A percentile compares a stretch with the other conserved stretches of the same genome.
Evolutionary conservation across 2,329 filamentous ascomycete genomes (phyloP).

Genomic region (Colletotrichum sojae): DNA sequence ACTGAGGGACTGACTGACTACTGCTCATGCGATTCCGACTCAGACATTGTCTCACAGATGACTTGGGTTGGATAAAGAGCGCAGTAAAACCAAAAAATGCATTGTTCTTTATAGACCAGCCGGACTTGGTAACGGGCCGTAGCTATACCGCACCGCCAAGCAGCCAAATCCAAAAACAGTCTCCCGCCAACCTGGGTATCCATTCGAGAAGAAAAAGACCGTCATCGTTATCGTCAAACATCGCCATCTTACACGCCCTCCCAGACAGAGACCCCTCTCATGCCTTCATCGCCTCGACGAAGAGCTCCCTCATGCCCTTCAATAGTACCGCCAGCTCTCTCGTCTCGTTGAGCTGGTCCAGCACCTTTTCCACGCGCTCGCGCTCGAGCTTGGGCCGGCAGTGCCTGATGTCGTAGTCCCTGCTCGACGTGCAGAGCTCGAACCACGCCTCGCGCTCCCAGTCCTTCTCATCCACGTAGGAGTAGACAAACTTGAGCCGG

Average conservation of each 20-base stretch:
- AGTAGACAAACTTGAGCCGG: slow-evolving; percentile 90
- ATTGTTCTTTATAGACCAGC: slow-evolving; percentile 11
- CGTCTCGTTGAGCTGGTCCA: slow-evolving; percentile 86
- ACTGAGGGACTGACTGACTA: background rate
- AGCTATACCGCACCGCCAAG: background rate
- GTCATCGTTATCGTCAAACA: slow-evolving; percentile 30
- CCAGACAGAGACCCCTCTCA: slow-evolving; percentile 46
- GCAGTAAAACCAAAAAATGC: slow-evolving; percentile 1
- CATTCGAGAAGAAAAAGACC: slow-evolving; percentile 21
- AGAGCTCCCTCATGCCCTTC: slow-evolving; percentile 87
- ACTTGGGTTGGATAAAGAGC: background rate
- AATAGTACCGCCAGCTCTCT: slow-evolving; percentile 80
- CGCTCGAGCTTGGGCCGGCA: slow-evolving; percentile 86
- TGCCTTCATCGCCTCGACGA: slow-evolving; percentile 75
- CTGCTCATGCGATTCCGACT: background rate
- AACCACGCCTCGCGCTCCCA: slow-evolving; percentile 95
- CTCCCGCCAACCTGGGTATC: slow-evolving; percentile 29
- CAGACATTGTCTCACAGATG: slow-evolving; percentile 8
- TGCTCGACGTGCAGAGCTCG: slow-evolving; percentile 84
- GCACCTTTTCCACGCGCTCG: slow-evolving; percentile 81
- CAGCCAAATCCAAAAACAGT: background rate
- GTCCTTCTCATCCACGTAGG: slow-evolving; percentile 86
- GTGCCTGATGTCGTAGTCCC: slow-evolving; percentile 88
- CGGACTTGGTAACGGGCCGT: background rate
- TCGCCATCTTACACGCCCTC: slow-evolving; percentile 14